Conservation (phyloP, 768 basidiomycete species). For the Trametes villosa region DNA sequence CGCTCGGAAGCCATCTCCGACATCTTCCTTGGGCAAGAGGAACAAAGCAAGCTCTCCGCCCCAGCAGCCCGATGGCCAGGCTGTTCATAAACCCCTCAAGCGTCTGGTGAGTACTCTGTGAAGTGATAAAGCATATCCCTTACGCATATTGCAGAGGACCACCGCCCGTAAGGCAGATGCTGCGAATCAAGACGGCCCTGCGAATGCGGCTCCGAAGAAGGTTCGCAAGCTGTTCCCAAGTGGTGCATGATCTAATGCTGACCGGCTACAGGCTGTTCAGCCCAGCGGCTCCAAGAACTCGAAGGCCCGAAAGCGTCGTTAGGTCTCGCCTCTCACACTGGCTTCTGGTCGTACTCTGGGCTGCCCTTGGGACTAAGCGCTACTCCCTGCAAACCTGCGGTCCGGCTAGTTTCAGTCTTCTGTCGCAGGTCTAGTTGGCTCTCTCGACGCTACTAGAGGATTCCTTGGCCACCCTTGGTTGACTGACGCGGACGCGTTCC, state of each 20-base stretch:
- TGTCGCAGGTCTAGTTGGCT: too few species aligned
- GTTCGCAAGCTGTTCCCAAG: not conserved
- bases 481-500: too few species aligned
- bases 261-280: conserved; percentile 5
- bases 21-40: conserved; percentile 22
- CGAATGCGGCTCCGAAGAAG: not conserved
- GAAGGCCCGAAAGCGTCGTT: conserved; percentile 25
- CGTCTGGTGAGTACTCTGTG: conserved; percentile 18
- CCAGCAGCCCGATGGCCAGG: not conserved
- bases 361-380: too few species aligned
- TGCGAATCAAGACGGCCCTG: not conserved
- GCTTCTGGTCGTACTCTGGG: not conserved
- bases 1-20: not conserved
- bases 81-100: conserved; percentile 15
- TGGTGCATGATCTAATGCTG: too few species aligned
- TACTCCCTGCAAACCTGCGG: not conserved
- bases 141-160: conserved; percentile 5
- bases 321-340: not conserved
- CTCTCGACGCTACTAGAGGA: too few species aligned
- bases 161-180: conserved; percentile 15
- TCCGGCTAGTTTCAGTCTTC: not conserved
- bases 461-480: too few species aligned
- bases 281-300: conserved; percentile 17
- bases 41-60: conserved; percentile 8
- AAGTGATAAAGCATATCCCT: not conserved